A percentile compares a stretch with the other conserved stretches of the same genome.
Evolutionary conservation across 768 basidiomycete species (phyloP).

Genomic region (Phanerodontia chrysosporium): DNA sequence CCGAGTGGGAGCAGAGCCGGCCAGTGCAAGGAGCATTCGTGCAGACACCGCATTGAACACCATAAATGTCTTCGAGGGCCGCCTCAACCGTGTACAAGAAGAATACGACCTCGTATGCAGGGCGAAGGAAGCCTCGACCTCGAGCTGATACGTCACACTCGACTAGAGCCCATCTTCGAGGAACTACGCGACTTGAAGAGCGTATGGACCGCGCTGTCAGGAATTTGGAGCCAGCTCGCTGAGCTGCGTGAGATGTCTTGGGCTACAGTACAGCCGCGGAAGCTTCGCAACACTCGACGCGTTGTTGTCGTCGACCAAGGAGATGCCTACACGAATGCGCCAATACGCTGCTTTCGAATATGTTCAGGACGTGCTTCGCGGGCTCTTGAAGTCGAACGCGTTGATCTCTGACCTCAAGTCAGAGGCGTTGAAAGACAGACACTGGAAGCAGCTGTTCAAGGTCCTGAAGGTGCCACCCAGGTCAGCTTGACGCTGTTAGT

Average conservation of each 20-base stretch:
- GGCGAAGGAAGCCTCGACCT: slow-evolving; percentile 97
- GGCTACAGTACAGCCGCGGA: slow-evolving; percentile 92
- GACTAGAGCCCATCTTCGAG: slow-evolving; percentile 91
- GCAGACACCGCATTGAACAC: slow-evolving; percentile 96
- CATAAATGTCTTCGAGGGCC: slow-evolving; percentile 92
- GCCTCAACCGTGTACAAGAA: slow-evolving; percentile 84
- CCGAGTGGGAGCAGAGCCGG: slow-evolving; percentile 94
- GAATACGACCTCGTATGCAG: slow-evolving; percentile 94
- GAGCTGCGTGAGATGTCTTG: slow-evolving; percentile 87
- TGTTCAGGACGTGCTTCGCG: slow-evolving; percentile 86
- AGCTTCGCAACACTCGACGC: slow-evolving; percentile 94
- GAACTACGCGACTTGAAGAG: slow-evolving; percentile 95
- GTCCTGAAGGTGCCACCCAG: slow-evolving; percentile 66
- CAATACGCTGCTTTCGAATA: slow-evolving; percentile 99
- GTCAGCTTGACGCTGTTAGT: slow-evolving; percentile 71
- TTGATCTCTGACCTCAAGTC: slow-evolving; percentile 94
- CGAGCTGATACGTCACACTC: slow-evolving; percentile 84
- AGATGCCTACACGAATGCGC: slow-evolving; percentile 98
- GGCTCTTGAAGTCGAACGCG: slow-evolving; percentile 83
- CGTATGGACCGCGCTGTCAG: slow-evolving; percentile 97
- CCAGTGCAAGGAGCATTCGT: slow-evolving; percentile 94
- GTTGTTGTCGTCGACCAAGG: slow-evolving; percentile 90
- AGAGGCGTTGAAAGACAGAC: slow-evolving; percentile 93
- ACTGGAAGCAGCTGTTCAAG: slow-evolving; percentile 98
- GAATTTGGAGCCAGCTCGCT: slow-evolving; percentile 90